Percentiles rank a stretch among this genome's conserved stretches.
Conservation (phyloP, 495 filamentous ascomycete species). For the Astrothelium subdiscretum region DNA sequence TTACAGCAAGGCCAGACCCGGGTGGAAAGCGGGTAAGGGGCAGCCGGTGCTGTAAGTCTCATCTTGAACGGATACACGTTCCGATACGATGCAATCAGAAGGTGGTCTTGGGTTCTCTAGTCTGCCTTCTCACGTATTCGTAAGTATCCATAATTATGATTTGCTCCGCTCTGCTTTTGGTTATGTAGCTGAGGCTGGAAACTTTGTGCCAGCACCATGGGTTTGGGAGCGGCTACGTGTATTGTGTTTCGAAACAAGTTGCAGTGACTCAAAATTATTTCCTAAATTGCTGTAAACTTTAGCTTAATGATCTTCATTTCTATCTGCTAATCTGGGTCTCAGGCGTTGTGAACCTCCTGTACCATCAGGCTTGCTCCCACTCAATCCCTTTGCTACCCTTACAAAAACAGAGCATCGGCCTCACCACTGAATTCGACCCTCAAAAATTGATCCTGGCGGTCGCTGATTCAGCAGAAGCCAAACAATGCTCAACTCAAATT, state of each 20-base stretch:
- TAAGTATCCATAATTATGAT: background rate
- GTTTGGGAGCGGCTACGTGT: background rate
- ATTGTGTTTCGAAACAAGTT: background rate
- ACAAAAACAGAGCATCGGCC: background rate
- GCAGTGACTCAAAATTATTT: background rate
- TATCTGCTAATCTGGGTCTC: background rate
- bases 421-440: background rate
- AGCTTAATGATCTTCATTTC: too few species aligned
- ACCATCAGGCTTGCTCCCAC: background rate
- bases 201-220: background rate
- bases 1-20: background rate
- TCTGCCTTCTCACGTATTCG: background rate
- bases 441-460: background rate
- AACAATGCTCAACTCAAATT: background rate
- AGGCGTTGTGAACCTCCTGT: background rate
- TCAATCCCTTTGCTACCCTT: too few species aligned
- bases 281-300: too few species aligned
- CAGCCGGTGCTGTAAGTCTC: background rate
- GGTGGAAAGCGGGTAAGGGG: background rate
- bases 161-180: background rate
- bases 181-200: background rate
- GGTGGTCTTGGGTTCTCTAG: background rate
- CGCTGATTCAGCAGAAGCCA: background rate
- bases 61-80: background rate
- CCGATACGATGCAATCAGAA: background rate